Evolutionary conservation across 2,329 filamentous ascomycete species (phyloP).

Genomic region (Hypoxylon sp.): DNA sequence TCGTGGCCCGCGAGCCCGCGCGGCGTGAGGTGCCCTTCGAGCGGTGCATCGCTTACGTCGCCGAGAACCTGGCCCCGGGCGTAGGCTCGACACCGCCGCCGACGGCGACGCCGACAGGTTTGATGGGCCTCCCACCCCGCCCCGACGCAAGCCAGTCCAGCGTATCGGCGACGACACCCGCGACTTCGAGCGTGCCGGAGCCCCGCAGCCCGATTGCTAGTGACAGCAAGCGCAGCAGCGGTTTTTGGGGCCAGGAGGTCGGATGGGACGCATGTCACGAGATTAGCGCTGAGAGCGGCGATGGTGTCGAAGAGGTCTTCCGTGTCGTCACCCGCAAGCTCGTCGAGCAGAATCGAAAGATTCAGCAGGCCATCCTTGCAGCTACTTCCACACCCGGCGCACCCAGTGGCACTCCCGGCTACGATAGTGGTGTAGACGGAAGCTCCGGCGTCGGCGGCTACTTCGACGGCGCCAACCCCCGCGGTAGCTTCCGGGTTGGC

Average conservation of each 20-base stretch:
- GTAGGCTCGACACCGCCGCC: conserved; percentile 72
- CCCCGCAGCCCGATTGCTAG: conserved; percentile 67
- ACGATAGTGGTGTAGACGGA: conserved; percentile 45
- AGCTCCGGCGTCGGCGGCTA: conserved; percentile 47
- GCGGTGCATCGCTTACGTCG: conserved; percentile 93
- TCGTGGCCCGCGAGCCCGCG: conserved; percentile 84
- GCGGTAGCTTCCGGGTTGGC: conserved; percentile 65
- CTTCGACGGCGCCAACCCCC: conserved; percentile 58
- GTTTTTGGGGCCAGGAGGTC: conserved; percentile 90
- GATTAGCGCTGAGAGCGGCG: conserved; percentile 91
- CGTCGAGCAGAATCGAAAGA: conserved; percentile 70
- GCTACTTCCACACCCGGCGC: conserved; percentile 61
- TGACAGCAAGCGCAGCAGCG: conserved; percentile 73
- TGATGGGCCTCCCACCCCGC: conserved; percentile 40
- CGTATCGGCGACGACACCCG: conserved; percentile 36
- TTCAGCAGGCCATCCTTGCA: conserved; percentile 66
- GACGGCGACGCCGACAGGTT: conserved; percentile 59
- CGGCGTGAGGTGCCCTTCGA: conserved; percentile 90
- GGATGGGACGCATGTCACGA: conserved; percentile 99
- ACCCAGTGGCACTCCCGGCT: conserved; percentile 58
- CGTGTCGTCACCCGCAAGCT: conserved; percentile 71
- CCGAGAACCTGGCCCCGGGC: conserved; percentile 84
- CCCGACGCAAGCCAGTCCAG: conserved; percentile 44
- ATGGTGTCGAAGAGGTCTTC: conserved; percentile 97
- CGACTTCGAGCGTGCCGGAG: conserved; percentile 54